Evolutionary conservation across 345 rosid species (phyloP).

Genomic region (Clausena lansium): DNA sequence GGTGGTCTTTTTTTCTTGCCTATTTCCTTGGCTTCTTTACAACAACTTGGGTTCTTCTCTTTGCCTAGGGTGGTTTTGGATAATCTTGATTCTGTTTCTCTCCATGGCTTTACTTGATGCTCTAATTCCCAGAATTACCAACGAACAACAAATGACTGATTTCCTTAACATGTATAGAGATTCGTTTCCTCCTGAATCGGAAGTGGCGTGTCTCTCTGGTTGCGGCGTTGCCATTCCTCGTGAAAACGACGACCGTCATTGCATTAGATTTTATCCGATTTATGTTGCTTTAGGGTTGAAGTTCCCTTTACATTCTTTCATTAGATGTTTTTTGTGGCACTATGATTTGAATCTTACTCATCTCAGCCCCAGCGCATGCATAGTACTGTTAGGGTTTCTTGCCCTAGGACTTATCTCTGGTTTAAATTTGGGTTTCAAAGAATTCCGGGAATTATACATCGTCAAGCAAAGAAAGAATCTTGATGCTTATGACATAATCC

Average conservation of each 20-base stretch:
- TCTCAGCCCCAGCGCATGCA: background rate
- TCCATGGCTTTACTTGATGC: background rate
- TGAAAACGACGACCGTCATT: background rate
- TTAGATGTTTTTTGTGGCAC: background rate
- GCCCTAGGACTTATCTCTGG: background rate
- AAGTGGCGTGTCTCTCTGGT: background rate
- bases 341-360: background rate
- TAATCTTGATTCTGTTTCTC: background rate
- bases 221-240: background rate
- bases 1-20: background rate
- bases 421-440: background rate
- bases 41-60: background rate
- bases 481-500: background rate
- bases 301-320: background rate
- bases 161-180: background rate
- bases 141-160: background rate
- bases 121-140: background rate
- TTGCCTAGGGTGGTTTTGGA: background rate
- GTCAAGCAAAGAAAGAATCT: background rate
- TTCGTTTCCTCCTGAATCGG: background rate
- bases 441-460: background rate
- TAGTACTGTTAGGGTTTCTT: background rate
- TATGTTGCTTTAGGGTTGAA: background rate
- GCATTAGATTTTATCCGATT: background rate
- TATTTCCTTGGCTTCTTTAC: background rate